phyloP scores from a whole-genome alignment of 805 yeast species.

The Candida krabiensis region DNA sequence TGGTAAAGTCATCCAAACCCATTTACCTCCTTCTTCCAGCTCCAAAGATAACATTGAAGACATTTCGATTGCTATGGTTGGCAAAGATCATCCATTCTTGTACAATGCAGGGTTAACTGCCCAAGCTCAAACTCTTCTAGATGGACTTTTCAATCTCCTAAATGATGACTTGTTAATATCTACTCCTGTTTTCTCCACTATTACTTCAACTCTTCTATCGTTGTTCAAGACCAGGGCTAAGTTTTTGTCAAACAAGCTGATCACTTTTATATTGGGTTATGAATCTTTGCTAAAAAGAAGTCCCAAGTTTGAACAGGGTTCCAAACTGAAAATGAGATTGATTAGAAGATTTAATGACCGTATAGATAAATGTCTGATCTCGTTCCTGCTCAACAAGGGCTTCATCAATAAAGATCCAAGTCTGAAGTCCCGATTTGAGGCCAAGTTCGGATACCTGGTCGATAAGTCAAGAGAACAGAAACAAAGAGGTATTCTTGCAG shows the following conservation, averaged over 20 bases:
- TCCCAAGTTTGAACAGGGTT: conserved; percentile 43
- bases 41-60: conserved; percentile 23
- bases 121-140: conserved; percentile 71
- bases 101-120: conserved; percentile 52
- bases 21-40: conserved; percentile 39
- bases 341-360: conserved; percentile 38
- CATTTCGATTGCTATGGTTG: conserved; percentile 51
- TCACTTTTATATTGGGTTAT: conserved; percentile 58
- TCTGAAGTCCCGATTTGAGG: conserved; percentile 32
- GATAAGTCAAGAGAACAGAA: conserved; percentile 29
- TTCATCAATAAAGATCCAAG: conserved; percentile 32
- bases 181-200: conserved; percentile 63
- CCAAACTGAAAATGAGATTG: conserved; percentile 29
- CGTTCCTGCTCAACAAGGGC: conserved; percentile 33
- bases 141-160: conserved; percentile 57
- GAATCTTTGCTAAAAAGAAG: conserved; percentile 57
- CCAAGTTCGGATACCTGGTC: conserved; percentile 32
- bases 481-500: conserved; percentile 34
- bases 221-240: conserved; percentile 69
- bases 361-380: conserved; percentile 32
- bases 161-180: conserved; percentile 54
- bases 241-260: conserved; percentile 50
- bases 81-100: conserved; percentile 64
- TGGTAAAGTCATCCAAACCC: conserved; percentile 55
- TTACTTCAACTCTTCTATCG: conserved; percentile 61